Percentiles rank a stretch among this genome's conserved stretches.
These are phyloP conservation scores for Apiotrichum sp. DNA, from an alignment of 1,284 basidiomycete species.

Conservation along the genomic window DNA sequence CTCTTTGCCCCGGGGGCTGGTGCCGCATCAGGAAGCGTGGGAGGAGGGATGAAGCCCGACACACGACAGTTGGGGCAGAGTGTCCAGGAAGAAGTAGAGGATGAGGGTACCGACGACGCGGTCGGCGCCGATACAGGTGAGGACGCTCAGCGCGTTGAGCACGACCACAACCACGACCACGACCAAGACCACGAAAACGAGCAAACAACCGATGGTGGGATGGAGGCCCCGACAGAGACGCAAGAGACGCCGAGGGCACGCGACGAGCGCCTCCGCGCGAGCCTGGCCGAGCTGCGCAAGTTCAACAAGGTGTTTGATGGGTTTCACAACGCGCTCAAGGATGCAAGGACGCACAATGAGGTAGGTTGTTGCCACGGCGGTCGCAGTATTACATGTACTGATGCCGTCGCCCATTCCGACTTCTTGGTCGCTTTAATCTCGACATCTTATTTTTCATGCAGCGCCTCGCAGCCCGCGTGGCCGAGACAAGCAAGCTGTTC, in stretches of 20 bases:
- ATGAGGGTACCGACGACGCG: too few relatives aligned
- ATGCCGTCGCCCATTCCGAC: too few relatives aligned
- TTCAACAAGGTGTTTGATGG: constrained; percentile 45
- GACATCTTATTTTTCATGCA: constrained; percentile 8
- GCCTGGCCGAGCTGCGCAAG: constrained; percentile 39
- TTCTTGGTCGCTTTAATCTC: too few relatives aligned
- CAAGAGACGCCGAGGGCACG: constrained; percentile 16
- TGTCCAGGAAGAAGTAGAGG: too few relatives aligned
- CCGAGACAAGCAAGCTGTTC: constrained; percentile 37
- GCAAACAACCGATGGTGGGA: too few relatives aligned
- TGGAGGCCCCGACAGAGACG: not conserved
- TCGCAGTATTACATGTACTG: too few relatives aligned
- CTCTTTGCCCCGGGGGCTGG: not conserved
- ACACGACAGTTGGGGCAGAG: too few relatives aligned
- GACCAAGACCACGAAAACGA: too few relatives aligned
- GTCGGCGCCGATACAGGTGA: too few relatives aligned
- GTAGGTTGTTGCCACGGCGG: constrained; percentile 20
- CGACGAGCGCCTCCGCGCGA: constrained; percentile 27
- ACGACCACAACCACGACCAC: too few relatives aligned
- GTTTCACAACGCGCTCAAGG: constrained; percentile 37
- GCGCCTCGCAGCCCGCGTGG: constrained; percentile 40
- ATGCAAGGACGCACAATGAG: constrained; percentile 39
- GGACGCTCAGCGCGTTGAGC: too few relatives aligned
- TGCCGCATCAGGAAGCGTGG: not conserved
- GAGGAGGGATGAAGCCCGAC: too few relatives aligned